phyloP scores from a whole-genome alignment of 805 yeast genomes.

The Candida xyloterini region DNA sequence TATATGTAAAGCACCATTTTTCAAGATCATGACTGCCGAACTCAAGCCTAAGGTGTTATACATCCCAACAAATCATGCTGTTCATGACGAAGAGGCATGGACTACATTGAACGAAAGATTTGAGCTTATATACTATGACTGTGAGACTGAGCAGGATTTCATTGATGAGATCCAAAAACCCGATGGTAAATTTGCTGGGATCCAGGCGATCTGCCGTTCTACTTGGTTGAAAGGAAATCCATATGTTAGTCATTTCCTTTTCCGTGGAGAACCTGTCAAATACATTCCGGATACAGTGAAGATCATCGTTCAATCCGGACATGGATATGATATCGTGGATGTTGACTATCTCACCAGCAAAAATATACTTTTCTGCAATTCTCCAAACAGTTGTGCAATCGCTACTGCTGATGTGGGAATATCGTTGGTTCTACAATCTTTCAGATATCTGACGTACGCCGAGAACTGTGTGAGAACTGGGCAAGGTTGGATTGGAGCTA shows the following conservation, averaged over 20 bases:
- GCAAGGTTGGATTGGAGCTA: slow-evolving; percentile 31
- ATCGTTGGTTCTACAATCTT: slow-evolving; percentile 31
- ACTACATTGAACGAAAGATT: slow-evolving; percentile 34
- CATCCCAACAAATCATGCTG: slow-evolving; percentile 37
- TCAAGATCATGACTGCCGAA: slow-evolving; percentile 1
- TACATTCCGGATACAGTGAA: slow-evolving; percentile 34
- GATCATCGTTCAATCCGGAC: slow-evolving; percentile 38
- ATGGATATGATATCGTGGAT: slow-evolving; percentile 40
- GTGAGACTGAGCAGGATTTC: slow-evolving; percentile 34
- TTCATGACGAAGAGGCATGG: slow-evolving; percentile 40
- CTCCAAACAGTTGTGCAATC: slow-evolving; percentile 38
- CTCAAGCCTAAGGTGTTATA: slow-evolving; percentile 35
- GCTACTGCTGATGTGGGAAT: slow-evolving; percentile 42
- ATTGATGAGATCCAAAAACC: slow-evolving; percentile 36
- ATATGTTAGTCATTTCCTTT: slow-evolving; percentile 34
- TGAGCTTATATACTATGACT: slow-evolving; percentile 35
- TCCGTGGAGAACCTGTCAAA: slow-evolving; percentile 34
- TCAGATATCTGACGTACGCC: slow-evolving; percentile 37
- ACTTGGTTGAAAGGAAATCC: slow-evolving; percentile 40
- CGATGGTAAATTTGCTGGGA: slow-evolving; percentile 34
- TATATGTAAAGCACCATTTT: background rate
- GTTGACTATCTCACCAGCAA: slow-evolving; percentile 34
- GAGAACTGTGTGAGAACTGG: slow-evolving; percentile 38
- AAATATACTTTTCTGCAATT: slow-evolving; percentile 37
- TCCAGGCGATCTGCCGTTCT: slow-evolving; percentile 38